A percentile compares a stretch with the other conserved stretches of the same genome.
phyloP scores from a whole-genome alignment of 176 grass and related monocot genomes.

The Phyllostachys edulis region DNA sequence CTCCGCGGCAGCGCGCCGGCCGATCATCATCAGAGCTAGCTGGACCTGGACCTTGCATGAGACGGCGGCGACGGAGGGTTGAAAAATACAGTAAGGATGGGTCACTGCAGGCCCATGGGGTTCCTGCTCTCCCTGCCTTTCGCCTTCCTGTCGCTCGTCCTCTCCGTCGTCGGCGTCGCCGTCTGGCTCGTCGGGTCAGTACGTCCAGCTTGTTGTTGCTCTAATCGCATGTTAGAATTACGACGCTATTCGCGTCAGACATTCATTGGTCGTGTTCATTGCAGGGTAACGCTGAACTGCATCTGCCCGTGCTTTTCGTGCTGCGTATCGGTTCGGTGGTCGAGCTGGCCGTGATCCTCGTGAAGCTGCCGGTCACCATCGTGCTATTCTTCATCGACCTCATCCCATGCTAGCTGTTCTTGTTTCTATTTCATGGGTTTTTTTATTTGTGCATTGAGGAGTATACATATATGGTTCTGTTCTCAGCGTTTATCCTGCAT shows the following conservation, averaged over 20 bases:
- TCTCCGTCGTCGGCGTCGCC: slow-evolving; percentile 50
- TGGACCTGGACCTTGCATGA: neutral
- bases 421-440: neutral
- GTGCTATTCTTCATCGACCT: slow-evolving; percentile 54
- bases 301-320: slow-evolving; percentile 62
- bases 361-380: slow-evolving; percentile 48
- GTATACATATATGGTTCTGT: neutral
- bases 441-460: neutral
- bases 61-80: neutral
- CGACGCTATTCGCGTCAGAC: neutral
- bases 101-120: slow-evolving; percentile 48
- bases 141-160: slow-evolving; percentile 57
- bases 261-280: neutral
- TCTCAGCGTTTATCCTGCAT: neutral
- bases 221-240: too few species aligned
- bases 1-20: neutral
- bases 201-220: neutral
- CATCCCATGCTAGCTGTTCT: slow-evolving; percentile 44
- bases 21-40: neutral
- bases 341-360: slow-evolving; percentile 38
- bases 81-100: slow-evolving; percentile 11
- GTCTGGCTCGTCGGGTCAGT: slow-evolving; percentile 61
- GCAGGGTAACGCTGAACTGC: slow-evolving; percentile 47
- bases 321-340: slow-evolving; percentile 37
- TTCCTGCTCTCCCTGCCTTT: slow-evolving; percentile 63